Conservation (phyloP, 1,284 basidiomycete genomes). For the Papiliotrema laurentii region DNA sequence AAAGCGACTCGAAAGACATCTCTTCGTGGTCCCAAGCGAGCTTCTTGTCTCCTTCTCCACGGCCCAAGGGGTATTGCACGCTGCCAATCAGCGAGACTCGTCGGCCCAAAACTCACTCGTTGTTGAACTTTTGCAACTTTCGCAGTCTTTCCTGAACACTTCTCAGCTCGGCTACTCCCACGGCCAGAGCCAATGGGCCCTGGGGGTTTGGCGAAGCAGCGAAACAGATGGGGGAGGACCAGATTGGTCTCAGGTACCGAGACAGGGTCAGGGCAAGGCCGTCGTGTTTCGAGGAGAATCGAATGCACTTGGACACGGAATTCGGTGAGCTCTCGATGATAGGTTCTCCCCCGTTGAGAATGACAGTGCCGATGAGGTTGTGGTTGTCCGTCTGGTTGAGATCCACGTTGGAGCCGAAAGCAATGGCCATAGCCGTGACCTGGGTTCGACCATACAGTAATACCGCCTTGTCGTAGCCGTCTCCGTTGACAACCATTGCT, state of each 20-base stretch:
- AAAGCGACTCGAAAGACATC: slow-evolving; percentile 32
- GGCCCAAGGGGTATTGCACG: too few relatives aligned
- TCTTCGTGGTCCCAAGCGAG: slow-evolving; percentile 46
- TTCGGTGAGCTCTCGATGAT: neutral
- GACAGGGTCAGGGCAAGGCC: slow-evolving; percentile 84
- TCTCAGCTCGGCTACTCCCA: slow-evolving; percentile 62
- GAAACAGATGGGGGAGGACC: slow-evolving; percentile 77
- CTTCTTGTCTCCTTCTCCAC: slow-evolving; percentile 41
- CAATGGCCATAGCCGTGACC: slow-evolving; percentile 37
- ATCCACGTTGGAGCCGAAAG: slow-evolving; percentile 28
- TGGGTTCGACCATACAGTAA: slow-evolving; percentile 11
- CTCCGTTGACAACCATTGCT: slow-evolving; percentile 37
- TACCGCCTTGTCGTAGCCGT: slow-evolving; percentile 9
- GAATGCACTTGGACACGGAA: slow-evolving; percentile 45
- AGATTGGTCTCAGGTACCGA: slow-evolving; percentile 77
- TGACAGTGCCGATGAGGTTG: slow-evolving; percentile 10
- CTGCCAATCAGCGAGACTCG: too few relatives aligned
- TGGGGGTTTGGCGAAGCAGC: slow-evolving; percentile 47
- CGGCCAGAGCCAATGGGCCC: slow-evolving; percentile 18
- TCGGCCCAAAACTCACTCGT: slow-evolving; percentile 40
- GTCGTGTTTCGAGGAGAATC: slow-evolving; percentile 83
- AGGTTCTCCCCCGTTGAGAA: slow-evolving; percentile 27
- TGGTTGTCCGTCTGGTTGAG: slow-evolving; percentile 8
- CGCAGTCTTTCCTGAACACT: slow-evolving; percentile 73
- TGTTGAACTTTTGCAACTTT: slow-evolving; percentile 67